phyloP scores from a whole-genome alignment of 257 asterid species.

The Eucommia ulmoides region DNA sequence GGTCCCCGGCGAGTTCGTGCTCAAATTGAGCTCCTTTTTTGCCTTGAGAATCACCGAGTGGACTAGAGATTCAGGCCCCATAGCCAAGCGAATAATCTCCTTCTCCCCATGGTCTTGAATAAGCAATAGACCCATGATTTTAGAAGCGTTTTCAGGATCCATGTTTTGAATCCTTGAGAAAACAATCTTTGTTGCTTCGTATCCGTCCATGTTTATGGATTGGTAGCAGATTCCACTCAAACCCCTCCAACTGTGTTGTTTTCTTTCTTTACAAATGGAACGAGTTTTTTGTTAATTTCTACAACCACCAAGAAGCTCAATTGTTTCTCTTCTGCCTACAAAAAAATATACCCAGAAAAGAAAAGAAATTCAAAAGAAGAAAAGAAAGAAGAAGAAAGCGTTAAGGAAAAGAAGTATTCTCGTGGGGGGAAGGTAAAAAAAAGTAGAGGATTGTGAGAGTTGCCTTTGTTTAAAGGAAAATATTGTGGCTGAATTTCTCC shows the following conservation, averaged over 20 bases:
- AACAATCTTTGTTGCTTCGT: conserved; percentile 74
- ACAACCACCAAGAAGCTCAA: background rate
- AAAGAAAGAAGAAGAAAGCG: conserved; percentile 1
- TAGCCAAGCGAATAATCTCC: conserved; percentile 67
- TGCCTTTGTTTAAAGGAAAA: conserved; percentile 12
- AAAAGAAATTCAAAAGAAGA: background rate
- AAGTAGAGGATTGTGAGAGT: conserved; percentile 17
- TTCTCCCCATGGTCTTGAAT: conserved; percentile 79
- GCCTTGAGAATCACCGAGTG: conserved; percentile 46
- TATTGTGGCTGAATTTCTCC: conserved; percentile 29
- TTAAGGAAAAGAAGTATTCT: conserved; percentile 9
- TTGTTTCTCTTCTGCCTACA: conserved; percentile 16
- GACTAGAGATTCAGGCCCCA: conserved; percentile 46
- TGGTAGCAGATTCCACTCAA: background rate
- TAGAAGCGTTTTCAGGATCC: conserved; percentile 68
- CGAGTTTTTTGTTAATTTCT: conserved; percentile 16
- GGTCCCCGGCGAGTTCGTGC: conserved; percentile 21
- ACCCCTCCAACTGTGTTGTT: background rate
- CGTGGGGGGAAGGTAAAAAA: conserved; percentile 7
- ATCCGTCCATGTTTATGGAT: conserved; percentile 40
- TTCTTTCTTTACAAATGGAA: conserved; percentile 12
- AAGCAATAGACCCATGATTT: conserved; percentile 56
- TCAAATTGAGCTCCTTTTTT: conserved; percentile 34
- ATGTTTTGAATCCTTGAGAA: conserved; percentile 47
- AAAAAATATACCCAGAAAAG: conserved; percentile 20